A percentile compares a stretch with the other conserved stretches of the same genome.
Evolutionary conservation across 2,329 filamentous ascomycete genomes (phyloP).

Genomic region (Alternaria longipes): DNA sequence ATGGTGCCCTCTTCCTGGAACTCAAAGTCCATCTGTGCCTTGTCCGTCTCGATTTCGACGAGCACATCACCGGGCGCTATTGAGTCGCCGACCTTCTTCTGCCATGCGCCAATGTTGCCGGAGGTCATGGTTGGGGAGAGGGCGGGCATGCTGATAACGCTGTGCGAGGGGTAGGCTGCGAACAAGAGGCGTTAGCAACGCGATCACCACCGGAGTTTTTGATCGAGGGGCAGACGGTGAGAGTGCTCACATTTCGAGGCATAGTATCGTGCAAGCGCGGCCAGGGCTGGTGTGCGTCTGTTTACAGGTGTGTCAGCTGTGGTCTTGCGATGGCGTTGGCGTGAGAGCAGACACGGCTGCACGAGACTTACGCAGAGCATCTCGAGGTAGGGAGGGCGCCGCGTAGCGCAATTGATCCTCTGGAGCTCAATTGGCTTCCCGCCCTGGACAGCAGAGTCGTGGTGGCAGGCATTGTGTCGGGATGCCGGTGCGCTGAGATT

Average conservation of each 20-base stretch:
- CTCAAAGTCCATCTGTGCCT: constrained; percentile 99
- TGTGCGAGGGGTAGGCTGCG: constrained; percentile 92
- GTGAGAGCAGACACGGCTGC: constrained; percentile 36
- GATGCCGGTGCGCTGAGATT: constrained; percentile 41
- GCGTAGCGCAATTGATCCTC: constrained; percentile 55
- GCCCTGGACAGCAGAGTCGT: constrained; percentile 57
- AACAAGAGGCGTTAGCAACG: constrained; percentile 42
- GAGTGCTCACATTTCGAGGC: constrained; percentile 70
- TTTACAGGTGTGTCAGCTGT: constrained; percentile 40
- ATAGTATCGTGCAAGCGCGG: constrained; percentile 72
- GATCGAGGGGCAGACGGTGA: not conserved
- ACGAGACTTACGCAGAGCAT: constrained; percentile 36
- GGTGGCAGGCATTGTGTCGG: constrained; percentile 63
- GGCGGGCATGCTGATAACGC: constrained; percentile 96
- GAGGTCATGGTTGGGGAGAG: constrained; percentile 97
- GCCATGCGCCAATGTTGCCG: constrained; percentile 96
- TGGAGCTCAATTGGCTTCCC: constrained; percentile 55
- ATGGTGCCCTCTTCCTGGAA: constrained; percentile 98
- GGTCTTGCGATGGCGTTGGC: constrained; percentile 3
- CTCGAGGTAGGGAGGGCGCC: constrained; percentile 55
- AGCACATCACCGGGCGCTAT: constrained; percentile 93
- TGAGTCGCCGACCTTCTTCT: constrained; percentile 92
- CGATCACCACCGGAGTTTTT: constrained; percentile 4
- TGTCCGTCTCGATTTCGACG: constrained; percentile 99
- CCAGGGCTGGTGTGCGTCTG: constrained; percentile 61